These are phyloP conservation scores for Pleurotus giganteus DNA, from an alignment of 768 basidiomycete genomes.

Conservation along the genomic window DNA sequence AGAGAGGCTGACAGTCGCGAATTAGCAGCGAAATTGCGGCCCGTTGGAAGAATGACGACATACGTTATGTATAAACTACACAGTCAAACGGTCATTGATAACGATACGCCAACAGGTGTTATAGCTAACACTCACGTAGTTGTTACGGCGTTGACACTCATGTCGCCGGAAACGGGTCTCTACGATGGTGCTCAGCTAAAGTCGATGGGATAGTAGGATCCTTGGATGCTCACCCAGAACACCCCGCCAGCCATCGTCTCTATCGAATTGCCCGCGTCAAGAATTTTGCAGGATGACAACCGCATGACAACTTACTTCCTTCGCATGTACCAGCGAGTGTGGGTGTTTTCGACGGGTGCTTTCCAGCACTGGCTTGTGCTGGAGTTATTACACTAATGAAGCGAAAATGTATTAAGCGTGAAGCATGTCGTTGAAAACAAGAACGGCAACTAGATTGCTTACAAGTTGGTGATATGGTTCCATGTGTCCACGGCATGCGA, in stretches of 20 bases:
- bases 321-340: constrained; percentile 40
- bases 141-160: constrained; percentile 46
- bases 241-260: constrained; percentile 53
- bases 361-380: constrained; percentile 34
- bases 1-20: constrained; percentile 35
- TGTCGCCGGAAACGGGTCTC: constrained; percentile 43
- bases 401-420: neutral
- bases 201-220: neutral
- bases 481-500: constrained; percentile 45
- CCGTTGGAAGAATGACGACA: neutral
- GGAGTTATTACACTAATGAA: constrained; percentile 40
- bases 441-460: constrained; percentile 15
- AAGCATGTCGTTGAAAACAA: neutral
- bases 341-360: constrained; percentile 39
- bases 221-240: constrained; percentile 41
- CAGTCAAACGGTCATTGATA: neutral
- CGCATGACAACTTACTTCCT: constrained; percentile 29
- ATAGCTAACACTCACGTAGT: constrained; percentile 39
- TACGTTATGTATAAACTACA: constrained; percentile 39
- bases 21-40: neutral
- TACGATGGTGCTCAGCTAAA: constrained; percentile 14
- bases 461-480: constrained; percentile 48
- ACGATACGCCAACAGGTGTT: constrained; percentile 7
- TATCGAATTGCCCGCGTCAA: constrained; percentile 15
- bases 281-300: neutral